Conservation (phyloP, 495 filamentous ascomycete genomes). For the Neurospora tetraspora region DNA sequence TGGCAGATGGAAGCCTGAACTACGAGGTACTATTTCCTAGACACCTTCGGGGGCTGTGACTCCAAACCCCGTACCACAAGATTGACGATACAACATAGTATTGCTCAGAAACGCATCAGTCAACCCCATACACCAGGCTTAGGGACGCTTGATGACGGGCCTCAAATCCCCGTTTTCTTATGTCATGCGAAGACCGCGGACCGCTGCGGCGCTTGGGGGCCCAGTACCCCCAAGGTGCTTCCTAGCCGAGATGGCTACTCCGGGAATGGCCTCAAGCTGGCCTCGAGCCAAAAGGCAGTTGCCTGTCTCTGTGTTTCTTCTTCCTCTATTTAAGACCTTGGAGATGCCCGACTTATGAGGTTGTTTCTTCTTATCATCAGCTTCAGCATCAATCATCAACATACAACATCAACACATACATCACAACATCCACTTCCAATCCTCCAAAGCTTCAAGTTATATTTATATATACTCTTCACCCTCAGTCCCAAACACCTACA, state of each 20-base stretch:
- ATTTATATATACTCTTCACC: constrained; percentile 2
- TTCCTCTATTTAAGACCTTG: constrained; percentile 22
- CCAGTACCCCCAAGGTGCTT: neutral
- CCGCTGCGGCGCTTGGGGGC: neutral
- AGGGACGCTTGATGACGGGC: neutral
- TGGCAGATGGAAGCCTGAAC: neutral
- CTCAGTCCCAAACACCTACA: constrained; percentile 3
- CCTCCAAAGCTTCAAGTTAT: neutral
- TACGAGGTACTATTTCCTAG: neutral
- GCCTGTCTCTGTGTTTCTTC: neutral
- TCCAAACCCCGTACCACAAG: neutral
- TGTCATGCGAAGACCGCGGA: neutral
- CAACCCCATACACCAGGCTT: neutral
- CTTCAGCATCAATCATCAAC: constrained; percentile 18
- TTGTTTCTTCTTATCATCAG: constrained; percentile 17
- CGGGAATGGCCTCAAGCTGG: neutral
- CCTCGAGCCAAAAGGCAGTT: neutral
- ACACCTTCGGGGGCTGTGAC: neutral
- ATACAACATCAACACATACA: constrained; percentile 5
- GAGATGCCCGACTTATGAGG: constrained; percentile 6
- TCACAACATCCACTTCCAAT: constrained; percentile 3
- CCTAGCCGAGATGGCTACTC: neutral
- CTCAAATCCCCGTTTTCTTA: neutral
- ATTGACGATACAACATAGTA: neutral
- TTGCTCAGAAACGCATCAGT: neutral